These are phyloP conservation scores for Xylaria scruposa DNA, from an alignment of 495 filamentous ascomycete species.

Conservation along the genomic window DNA sequence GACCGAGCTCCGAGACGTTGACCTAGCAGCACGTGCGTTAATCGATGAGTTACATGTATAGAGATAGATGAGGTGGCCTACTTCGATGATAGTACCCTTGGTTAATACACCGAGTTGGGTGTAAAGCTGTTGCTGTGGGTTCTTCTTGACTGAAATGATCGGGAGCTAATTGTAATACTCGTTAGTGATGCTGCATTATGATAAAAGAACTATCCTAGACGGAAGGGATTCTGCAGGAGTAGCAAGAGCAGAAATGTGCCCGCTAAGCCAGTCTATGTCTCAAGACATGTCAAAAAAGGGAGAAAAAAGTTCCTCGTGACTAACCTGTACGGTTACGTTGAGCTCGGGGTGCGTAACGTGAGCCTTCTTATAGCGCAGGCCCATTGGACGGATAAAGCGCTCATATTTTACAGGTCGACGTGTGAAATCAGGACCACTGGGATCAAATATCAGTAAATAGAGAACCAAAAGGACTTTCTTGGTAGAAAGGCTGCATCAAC, in stretches of 20 bases:
- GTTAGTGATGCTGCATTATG: not conserved
- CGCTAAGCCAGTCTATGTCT: not conserved
- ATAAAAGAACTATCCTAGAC: no score
- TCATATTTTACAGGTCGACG: conserved; percentile 94
- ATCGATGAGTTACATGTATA: not conserved
- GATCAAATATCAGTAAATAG: not conserved
- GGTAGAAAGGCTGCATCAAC: not conserved
- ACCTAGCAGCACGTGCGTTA: conserved; percentile 49
- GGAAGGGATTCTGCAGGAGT: not conserved
- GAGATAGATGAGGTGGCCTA: not conserved
- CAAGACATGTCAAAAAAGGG: not conserved
- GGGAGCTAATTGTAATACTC: conserved; percentile 49
- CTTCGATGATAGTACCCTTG: conserved; percentile 91
- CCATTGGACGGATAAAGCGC: conserved; percentile 72
- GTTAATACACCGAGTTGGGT: conserved; percentile 90
- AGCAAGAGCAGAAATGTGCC: not conserved
- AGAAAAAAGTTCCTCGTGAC: not conserved
- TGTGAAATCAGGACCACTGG: conserved; percentile 81
- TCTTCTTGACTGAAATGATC: conserved; percentile 97
- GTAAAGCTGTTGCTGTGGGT: conserved; percentile 92
- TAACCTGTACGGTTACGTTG: conserved; percentile 79
- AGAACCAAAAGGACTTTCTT: not conserved
- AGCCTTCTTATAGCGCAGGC: conserved; percentile 89
- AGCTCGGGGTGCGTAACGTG: conserved; percentile 91
- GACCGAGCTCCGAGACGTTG: conserved; percentile 90